Conservation (phyloP, 768 basidiomycete genomes). For the Termitomyces sp. region DNA sequence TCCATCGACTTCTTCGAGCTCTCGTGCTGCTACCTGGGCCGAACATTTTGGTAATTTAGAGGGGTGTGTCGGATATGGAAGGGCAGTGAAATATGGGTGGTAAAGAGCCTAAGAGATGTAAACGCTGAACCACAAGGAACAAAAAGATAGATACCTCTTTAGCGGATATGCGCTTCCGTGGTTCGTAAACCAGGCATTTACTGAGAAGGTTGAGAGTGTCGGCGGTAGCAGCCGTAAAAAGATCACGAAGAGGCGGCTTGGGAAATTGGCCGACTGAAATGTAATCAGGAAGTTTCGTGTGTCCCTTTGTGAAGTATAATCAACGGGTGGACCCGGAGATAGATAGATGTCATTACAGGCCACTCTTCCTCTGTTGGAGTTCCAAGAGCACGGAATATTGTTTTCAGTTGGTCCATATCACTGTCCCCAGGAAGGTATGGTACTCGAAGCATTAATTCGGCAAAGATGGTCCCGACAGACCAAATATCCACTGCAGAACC, state of each 20-base stretch:
- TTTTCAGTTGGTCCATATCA: constrained; percentile 96
- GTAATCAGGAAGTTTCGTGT: constrained; percentile 88
- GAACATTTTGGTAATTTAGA: constrained; percentile 80
- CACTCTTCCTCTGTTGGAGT: constrained; percentile 97
- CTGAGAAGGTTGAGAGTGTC: constrained; percentile 81
- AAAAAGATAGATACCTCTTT: constrained; percentile 48
- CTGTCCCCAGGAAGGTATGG: constrained; percentile 94
- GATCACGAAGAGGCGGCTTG: constrained; percentile 72
- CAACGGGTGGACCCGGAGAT: not conserved
- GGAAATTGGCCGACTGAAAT: constrained; percentile 83
- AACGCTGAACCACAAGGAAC: not conserved
- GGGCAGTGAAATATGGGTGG: constrained; percentile 83
- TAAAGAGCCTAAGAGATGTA: constrained; percentile 57
- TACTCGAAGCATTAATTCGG: constrained; percentile 93
- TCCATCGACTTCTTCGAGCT: constrained; percentile 75
- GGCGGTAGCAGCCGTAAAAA: constrained; percentile 87
- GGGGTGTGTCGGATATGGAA: constrained; percentile 86
- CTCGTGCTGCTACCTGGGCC: constrained; percentile 38
- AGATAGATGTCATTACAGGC: constrained; percentile 59
- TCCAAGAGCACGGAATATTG: constrained; percentile 89
- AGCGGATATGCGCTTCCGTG: constrained; percentile 74
- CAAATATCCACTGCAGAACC: constrained; percentile 91
- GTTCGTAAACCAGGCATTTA: constrained; percentile 82
- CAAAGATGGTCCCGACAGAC: constrained; percentile 98
- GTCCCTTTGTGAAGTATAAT: constrained; percentile 49